Base-by-base conservation (phyloP, 2,329 filamentous ascomycete genomes). In the Penicillium capsulatum region DNA sequence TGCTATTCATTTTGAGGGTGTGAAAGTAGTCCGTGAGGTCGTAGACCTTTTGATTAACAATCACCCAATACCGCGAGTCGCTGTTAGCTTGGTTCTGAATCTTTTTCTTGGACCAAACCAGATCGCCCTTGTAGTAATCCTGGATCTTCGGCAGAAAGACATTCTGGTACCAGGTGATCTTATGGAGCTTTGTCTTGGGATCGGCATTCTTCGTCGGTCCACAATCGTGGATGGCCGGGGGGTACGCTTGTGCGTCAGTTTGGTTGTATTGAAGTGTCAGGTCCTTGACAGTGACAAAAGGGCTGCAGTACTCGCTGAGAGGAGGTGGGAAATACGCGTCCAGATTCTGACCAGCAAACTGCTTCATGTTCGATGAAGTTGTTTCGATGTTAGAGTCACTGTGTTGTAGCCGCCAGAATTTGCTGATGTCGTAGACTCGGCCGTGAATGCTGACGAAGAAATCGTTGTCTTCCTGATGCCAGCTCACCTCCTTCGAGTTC, bases 21-120 rank as follows among this genome's bases (percentile, higher is more conserved):
- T 88, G 74, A 66, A 90, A 91, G 68, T 98, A 98, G 62, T 97
- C 80, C 0, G 87, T 94, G 38, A 98, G 67, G 61, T 98, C 94
- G 60, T 92, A 97, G 14, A 98, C 74, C 36, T 76, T 77, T 38
- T 81, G 73, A 19, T 87, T 73, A 45, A 94, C 79, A 38, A 85
- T 83, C 48, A 86, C 83, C 89, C 92, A 97, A 58, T 78, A 76
- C 53, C 85, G 83, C 38, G 80, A 74, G 11, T 81, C 67, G 22
- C 84, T 68, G 17, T 78, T 60, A 14, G 89, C 92, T 48, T 94
- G 74, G 0, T 65, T 68, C 42, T 76, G 67, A 44, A 98, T 71
- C 2, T 69, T 71, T 1, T 66, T 63, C 31, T 67, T 72, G 29
- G 80, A 76, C 71, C 77, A 86, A 2, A 97, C 92, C 0, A 97